Evolutionary conservation across 345 rosid genomes (phyloP).

Genomic region (Mangifera indica): DNA sequence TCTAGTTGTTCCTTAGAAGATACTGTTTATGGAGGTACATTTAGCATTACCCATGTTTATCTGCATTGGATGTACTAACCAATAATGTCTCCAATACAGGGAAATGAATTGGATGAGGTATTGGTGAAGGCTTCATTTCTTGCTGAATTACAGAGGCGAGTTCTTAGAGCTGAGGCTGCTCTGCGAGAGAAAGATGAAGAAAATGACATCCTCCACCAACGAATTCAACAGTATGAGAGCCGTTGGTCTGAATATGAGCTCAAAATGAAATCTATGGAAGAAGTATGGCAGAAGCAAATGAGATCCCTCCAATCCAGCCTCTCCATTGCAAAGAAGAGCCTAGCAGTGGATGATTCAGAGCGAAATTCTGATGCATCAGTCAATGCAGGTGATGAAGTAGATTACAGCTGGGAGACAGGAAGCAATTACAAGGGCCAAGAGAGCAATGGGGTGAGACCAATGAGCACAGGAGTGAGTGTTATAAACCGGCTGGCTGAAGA

Average conservation of each 20-base stretch:
- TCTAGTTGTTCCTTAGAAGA: slow-evolving; percentile 11
- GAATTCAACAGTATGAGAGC: slow-evolving; percentile 89
- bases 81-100: slow-evolving; percentile 36
- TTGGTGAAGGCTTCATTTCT: slow-evolving; percentile 86
- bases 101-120: slow-evolving; percentile 70
- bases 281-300: slow-evolving; percentile 99
- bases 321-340: slow-evolving; percentile 96
- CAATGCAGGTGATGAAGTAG: slow-evolving; percentile 68
- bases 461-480: slow-evolving; percentile 81
- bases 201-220: slow-evolving; percentile 89
- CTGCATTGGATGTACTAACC: slow-evolving; percentile 18
- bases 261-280: slow-evolving; percentile 99
- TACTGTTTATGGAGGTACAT: neutral
- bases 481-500: slow-evolving; percentile 90
- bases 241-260: slow-evolving; percentile 96
- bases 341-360: slow-evolving; percentile 75
- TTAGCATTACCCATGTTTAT: neutral
- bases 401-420: slow-evolving; percentile 61
- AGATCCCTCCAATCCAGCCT: slow-evolving; percentile 92
- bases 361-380: slow-evolving; percentile 93
- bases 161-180: slow-evolving; percentile 88
- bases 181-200: slow-evolving; percentile 91
- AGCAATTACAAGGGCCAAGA: slow-evolving; percentile 57
- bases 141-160: slow-evolving; percentile 85
- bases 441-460: slow-evolving; percentile 74